Evolutionary conservation across 305 asterid genomes (phyloP).

Genomic region (Solanum hybrid): DNA sequence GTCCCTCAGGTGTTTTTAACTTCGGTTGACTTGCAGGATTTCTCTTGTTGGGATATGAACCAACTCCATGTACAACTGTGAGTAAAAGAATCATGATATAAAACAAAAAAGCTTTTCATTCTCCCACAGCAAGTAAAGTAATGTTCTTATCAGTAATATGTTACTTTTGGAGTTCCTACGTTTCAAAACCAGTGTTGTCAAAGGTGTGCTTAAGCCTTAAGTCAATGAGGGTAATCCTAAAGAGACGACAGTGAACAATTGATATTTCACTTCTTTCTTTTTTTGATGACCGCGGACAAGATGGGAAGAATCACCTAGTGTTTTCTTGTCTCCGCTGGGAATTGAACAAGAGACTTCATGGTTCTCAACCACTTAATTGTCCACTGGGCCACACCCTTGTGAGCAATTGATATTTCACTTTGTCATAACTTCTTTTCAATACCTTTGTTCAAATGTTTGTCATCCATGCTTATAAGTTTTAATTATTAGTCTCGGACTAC

Average conservation of each 20-base stretch:
- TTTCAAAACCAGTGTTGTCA: background rate
- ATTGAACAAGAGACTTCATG: too few relatives aligned
- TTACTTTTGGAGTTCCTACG: background rate
- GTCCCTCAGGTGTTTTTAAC: constrained; percentile 2
- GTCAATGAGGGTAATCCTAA: background rate
- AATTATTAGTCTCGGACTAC: background rate
- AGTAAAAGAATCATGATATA: background rate
- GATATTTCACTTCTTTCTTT: too few relatives aligned
- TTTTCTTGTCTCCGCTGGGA: too few relatives aligned
- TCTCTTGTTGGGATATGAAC: constrained; percentile 28
- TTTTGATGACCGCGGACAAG: too few relatives aligned
- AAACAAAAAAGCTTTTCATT: background rate
- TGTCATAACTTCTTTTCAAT: background rate
- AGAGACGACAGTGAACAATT: background rate
- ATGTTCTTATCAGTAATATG: background rate
- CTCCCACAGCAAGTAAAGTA: background rate
- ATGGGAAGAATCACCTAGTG: too few relatives aligned
- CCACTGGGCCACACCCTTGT: too few relatives aligned
- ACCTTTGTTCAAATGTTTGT: background rate
- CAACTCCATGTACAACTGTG: constrained; percentile 22
- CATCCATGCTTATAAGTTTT: background rate
- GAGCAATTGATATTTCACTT: background rate
- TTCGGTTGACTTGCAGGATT: constrained; percentile 20
- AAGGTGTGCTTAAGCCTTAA: background rate
- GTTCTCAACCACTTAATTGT: too few relatives aligned